A percentile compares a stretch with the other conserved stretches of the same genome.
Conservation (phyloP, 768 basidiomycete species). For the Agaricus blazei region DNA sequence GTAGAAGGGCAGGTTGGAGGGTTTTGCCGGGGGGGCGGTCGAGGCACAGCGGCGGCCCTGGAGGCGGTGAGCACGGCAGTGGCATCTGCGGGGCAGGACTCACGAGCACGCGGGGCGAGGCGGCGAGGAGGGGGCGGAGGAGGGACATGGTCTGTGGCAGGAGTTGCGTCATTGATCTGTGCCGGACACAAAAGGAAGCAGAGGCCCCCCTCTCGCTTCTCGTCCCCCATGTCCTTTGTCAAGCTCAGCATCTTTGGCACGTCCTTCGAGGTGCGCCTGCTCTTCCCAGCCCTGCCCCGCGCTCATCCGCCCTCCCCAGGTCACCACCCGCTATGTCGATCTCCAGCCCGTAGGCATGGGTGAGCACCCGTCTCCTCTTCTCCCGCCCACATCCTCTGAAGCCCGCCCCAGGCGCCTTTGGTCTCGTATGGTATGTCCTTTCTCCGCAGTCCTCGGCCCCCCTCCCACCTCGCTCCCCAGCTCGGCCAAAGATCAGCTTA, state of each 20-base stretch:
- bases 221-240: constrained; percentile 76
- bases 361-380: constrained; percentile 30
- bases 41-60: constrained; percentile 34
- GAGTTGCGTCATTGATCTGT: constrained; percentile 10
- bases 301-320: constrained; percentile 40
- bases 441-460: constrained; percentile 3
- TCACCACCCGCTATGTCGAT: constrained; percentile 98
- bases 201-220: constrained; percentile 16
- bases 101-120: constrained; percentile 39
- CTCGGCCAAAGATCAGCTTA: constrained; percentile 93
- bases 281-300: constrained; percentile 11
- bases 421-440: constrained; percentile 83
- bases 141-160: constrained; percentile 34
- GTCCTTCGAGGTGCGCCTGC: constrained; percentile 75
- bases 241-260: constrained; percentile 99
- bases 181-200: constrained; percentile 13
- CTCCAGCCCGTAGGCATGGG: constrained; percentile 99
- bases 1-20: constrained; percentile 43
- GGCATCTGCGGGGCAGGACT: constrained; percentile 9
- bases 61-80: not conserved
- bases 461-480: constrained; percentile 31
- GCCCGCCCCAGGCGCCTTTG: constrained; percentile 73
- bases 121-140: constrained; percentile 24
- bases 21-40: constrained; percentile 35
- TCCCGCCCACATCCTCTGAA: constrained; percentile 15